Evolutionary conservation across 2,329 filamentous ascomycete genomes (phyloP).

Genomic region (Colletotrichum sp.): DNA sequence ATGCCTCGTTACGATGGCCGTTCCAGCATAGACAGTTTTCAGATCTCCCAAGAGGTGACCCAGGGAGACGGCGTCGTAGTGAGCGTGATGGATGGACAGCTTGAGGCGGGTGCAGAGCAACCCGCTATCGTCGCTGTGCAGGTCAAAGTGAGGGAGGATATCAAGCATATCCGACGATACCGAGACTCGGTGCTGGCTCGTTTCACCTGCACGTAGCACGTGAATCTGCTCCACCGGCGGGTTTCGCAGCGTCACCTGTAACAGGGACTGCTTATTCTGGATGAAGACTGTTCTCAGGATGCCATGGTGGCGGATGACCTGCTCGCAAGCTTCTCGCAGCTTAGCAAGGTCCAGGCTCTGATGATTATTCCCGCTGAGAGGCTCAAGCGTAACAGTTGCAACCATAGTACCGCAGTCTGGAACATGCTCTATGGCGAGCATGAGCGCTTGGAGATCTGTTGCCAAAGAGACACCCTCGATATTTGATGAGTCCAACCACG

Average conservation of each 20-base stretch:
- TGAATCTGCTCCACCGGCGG: background rate
- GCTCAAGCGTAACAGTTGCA: background rate
- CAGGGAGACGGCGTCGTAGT: background rate
- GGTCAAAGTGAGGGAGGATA: background rate
- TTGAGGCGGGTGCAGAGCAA: background rate
- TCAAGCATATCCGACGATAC: background rate
- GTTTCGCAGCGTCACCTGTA: background rate
- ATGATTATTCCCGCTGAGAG: background rate
- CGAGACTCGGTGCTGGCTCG: background rate
- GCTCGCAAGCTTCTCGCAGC: background rate
- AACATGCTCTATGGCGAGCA: background rate
- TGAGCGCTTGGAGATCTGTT: background rate
- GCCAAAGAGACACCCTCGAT: background rate
- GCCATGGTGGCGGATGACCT: background rate
- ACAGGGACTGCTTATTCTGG: background rate
- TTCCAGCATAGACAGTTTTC: accelerated
- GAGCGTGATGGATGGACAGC: background rate
- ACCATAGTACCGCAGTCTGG: background rate
- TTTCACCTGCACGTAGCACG: background rate
- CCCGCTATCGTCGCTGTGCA: background rate
- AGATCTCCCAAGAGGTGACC: background rate
- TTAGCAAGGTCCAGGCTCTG: background rate
- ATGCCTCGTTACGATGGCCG: background rate
- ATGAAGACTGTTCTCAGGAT: background rate
- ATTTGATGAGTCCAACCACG: background rate